Conservation (phyloP, 2,329 filamentous ascomycete species). For the Beauveria bassiana region DNA sequence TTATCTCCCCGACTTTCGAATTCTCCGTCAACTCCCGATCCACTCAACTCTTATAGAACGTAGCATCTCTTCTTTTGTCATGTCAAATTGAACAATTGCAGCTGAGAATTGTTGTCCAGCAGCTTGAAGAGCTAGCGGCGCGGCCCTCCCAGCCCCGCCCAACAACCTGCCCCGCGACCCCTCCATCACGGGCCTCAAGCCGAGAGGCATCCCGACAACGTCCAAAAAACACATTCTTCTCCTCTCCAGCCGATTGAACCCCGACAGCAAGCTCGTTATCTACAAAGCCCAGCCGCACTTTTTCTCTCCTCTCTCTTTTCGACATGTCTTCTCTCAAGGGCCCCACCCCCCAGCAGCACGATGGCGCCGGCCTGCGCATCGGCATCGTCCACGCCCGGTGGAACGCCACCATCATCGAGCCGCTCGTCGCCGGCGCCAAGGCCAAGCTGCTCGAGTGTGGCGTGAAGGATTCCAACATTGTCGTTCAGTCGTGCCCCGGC, state of each 20-base stretch:
- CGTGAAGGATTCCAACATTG: conserved; percentile 81
- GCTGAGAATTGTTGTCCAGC: neutral
- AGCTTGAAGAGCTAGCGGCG: neutral
- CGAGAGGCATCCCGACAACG: neutral
- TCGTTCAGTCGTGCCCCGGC: conserved; percentile 82
- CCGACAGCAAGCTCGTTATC: neutral
- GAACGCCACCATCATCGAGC: conserved; percentile 83
- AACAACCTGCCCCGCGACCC: conserved; percentile 1
- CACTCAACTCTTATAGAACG: neutral
- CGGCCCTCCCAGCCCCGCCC: neutral
- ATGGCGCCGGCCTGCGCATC: conserved; percentile 72
- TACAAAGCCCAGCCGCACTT: no score
- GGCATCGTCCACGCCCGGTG: conserved; percentile 94
- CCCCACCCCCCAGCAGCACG: conserved; percentile 49
- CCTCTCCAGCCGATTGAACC: neutral
- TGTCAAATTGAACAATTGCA: neutral
- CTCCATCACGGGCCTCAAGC: neutral
- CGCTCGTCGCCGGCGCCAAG: conserved; percentile 73
- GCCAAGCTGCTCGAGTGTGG: conserved; percentile 70
- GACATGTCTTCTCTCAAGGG: conserved; percentile 47
- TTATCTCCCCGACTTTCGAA: neutral
- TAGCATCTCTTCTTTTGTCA: neutral
- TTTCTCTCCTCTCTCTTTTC: conserved; percentile 10
- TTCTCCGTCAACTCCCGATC: neutral
- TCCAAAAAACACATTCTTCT: neutral